Percentiles rank a stretch among this genome's conserved stretches.
Conservation (phyloP, 208 protist species). For the Trypanosoma avium region DNA sequence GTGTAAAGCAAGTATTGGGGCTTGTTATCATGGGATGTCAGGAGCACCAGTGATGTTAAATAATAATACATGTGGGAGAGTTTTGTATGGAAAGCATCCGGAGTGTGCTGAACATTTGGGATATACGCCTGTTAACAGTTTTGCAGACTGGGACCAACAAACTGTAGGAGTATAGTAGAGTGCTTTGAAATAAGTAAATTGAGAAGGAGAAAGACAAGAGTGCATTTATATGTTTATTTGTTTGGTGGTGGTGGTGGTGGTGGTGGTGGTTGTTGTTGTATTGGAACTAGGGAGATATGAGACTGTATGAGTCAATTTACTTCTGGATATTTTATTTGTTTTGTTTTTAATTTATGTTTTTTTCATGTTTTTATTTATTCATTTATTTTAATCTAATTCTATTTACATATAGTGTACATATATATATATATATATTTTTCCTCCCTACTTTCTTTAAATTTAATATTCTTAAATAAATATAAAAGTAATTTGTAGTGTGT, state of each 20-base stretch:
- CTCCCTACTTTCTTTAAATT: no score
- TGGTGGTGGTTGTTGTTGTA: no score
- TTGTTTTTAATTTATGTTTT: not conserved
- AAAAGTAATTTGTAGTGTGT: not conserved
- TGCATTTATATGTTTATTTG: no score
- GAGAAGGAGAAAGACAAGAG: not conserved
- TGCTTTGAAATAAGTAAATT: not conserved
- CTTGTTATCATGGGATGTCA: slow-evolving; percentile 84
- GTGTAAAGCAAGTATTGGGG: slow-evolving; percentile 36
- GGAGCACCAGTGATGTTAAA: slow-evolving; percentile 52
- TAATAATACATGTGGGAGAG: slow-evolving; percentile 39
- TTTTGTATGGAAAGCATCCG: slow-evolving; percentile 74
- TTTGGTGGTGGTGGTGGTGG: no score
- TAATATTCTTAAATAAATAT: no score
- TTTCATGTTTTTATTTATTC: slow-evolving; percentile 6
- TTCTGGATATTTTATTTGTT: no score
- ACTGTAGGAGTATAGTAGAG: not conserved
- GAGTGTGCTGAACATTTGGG: slow-evolving; percentile 41
- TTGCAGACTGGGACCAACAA: slow-evolving; percentile 36
- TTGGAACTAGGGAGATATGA: no score
- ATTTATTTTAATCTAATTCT: no score
- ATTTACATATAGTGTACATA: no score
- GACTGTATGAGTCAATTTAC: no score
- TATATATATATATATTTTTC: no score
- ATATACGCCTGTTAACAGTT: slow-evolving; percentile 50